phyloP scores from a whole-genome alignment of 1,284 basidiomycete species.

The Sanghuangporus weigelae region DNA sequence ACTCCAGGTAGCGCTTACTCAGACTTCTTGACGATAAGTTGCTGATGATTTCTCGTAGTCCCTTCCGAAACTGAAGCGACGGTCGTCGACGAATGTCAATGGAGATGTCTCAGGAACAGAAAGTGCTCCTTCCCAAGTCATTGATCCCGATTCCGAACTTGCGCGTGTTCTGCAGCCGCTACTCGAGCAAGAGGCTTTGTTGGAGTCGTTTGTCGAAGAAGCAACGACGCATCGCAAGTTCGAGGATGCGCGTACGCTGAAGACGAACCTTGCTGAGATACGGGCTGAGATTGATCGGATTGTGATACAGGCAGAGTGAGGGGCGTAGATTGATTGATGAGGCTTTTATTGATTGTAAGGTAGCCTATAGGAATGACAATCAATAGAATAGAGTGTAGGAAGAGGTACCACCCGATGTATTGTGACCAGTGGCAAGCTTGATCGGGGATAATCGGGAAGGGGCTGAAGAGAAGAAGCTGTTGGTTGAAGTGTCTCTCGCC shows the following conservation, averaged over 20 bases:
- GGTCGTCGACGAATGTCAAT: conserved; percentile 24
- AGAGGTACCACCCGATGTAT: not conserved
- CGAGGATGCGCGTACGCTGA: conserved; percentile 80
- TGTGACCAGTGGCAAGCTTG: not conserved
- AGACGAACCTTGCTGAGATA: conserved; percentile 73
- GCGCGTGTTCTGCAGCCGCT: conserved; percentile 76
- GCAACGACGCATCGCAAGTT: conserved; percentile 84
- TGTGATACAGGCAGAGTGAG: conserved; percentile 35
- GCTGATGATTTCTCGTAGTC: conserved; percentile 35
- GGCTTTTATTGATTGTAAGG: not conserved
- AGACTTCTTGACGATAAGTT: not conserved
- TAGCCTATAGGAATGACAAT: not conserved
- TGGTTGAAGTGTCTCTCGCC: not conserved
- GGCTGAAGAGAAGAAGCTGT: not conserved
- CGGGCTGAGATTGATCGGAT: conserved; percentile 73
- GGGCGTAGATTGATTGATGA: not conserved
- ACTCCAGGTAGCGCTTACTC: conserved; percentile 49
- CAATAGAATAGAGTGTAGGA: too few species aligned
- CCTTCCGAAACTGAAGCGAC: conserved; percentile 52
- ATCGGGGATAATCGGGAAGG: not conserved
- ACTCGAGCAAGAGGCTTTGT: conserved; percentile 84
- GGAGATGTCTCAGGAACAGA: conserved; percentile 22
- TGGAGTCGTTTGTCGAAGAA: conserved; percentile 80
- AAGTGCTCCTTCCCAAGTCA: conserved; percentile 27
- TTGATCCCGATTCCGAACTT: conserved; percentile 63